These are phyloP conservation scores for Stephania yunnanensis DNA, from an alignment of 164 flowering plant genomes.

Conservation along the genomic window DNA sequence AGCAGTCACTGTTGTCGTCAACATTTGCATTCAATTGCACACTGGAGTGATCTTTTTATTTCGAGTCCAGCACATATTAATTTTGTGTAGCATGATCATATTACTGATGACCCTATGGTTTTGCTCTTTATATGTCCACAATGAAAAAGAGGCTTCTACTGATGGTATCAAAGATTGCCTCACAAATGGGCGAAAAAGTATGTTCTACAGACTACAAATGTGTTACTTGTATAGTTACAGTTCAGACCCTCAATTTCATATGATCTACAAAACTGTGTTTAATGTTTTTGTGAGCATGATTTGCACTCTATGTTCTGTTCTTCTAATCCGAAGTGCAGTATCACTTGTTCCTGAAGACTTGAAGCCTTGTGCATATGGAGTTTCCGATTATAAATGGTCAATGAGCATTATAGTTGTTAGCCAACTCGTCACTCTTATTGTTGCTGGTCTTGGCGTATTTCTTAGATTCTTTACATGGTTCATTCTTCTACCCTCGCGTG, in stretches of 20 bases:
- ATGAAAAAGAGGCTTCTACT: neutral
- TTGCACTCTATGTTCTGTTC: neutral
- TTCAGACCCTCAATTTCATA: neutral
- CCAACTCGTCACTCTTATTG: neutral
- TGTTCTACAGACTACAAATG: neutral
- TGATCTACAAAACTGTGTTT: neutral
- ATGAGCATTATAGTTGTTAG: neutral
- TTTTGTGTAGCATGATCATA: neutral
- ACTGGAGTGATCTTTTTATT: neutral
- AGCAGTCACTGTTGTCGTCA: neutral
- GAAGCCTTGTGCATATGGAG: neutral
- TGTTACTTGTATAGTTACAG: slow-evolving; percentile 2
- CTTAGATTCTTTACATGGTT: neutral
- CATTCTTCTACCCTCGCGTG: neutral
- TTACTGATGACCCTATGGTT: slow-evolving; percentile 5
- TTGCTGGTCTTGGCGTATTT: neutral
- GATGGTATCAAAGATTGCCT: neutral
- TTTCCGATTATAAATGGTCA: neutral
- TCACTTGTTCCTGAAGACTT: neutral
- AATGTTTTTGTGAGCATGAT: neutral
- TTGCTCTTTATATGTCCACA: neutral
- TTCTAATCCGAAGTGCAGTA: neutral
- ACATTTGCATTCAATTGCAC: neutral
- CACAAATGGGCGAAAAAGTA: neutral
- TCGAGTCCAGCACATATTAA: neutral